Percentiles rank a stretch among this genome's conserved stretches.
These are phyloP conservation scores for Nigrospora osmanthi DNA, from an alignment of 2,329 filamentous ascomycete species.

Conservation along the genomic window DNA sequence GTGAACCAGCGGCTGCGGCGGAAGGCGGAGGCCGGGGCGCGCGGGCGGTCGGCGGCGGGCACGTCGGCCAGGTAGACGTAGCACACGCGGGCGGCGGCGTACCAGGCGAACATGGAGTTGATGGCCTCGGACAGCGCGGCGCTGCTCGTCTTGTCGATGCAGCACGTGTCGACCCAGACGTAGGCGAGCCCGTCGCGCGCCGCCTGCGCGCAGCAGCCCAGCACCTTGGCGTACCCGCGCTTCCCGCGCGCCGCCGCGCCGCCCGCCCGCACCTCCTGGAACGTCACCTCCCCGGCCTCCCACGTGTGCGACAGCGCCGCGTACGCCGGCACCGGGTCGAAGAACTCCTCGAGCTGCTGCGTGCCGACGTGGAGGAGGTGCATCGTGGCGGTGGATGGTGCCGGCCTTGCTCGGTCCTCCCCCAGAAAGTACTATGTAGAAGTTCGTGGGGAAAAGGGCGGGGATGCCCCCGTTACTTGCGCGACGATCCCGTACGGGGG, in stretches of 20 bases:
- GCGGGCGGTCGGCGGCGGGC: too few species aligned
- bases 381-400: neutral
- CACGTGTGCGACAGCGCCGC: neutral
- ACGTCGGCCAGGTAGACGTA: neutral
- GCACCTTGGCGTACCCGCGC: neutral
- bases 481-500: too few species aligned
- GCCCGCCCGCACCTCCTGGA: neutral
- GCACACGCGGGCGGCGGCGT: neutral
- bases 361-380: neutral
- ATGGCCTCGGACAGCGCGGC: neutral
- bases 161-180: neutral
- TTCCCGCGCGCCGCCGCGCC: neutral
- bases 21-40: neutral
- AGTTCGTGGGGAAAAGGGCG: too few species aligned
- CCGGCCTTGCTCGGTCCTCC: too few species aligned
- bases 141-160: neutral
- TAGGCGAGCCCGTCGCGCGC: neutral
- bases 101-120: conserved; percentile 1
- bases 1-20: neutral
- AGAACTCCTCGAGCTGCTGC: neutral
- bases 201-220: neutral
- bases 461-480: too few species aligned
- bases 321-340: neutral
- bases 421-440: too few species aligned
- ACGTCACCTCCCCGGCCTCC: neutral